These are phyloP conservation scores for Eustoma russellianum DNA, from an alignment of 257 asterid genomes.

Conservation along the genomic window DNA sequence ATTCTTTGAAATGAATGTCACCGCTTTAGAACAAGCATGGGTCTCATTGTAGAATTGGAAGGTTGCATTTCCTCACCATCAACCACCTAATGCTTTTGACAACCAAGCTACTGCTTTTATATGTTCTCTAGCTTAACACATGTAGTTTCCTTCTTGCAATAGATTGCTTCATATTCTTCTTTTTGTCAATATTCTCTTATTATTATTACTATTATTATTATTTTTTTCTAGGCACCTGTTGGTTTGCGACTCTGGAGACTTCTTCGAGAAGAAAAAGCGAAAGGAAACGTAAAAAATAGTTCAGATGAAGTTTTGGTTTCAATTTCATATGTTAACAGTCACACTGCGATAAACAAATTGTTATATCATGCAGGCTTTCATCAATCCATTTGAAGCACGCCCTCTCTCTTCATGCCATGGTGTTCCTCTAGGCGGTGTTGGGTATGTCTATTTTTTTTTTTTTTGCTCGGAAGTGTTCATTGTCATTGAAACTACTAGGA, in stretches of 20 bases:
- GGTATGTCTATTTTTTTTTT: constrained; percentile 42
- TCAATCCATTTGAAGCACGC: constrained; percentile 85
- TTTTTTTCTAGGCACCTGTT: constrained; percentile 64
- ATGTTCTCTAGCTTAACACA: background rate
- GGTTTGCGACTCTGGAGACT: constrained; percentile 78
- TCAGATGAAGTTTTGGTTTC: background rate
- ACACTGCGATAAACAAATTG: constrained; percentile 6
- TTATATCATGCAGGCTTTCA: constrained; percentile 51
- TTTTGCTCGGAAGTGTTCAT: background rate
- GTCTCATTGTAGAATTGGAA: background rate
- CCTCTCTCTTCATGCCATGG: constrained; percentile 74
- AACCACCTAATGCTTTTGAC: background rate
- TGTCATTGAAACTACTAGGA: background rate
- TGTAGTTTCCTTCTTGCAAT: background rate
- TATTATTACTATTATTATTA: constrained; percentile 16
- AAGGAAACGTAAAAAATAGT: constrained; percentile 23
- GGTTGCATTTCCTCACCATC: background rate
- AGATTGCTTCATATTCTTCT: constrained; percentile 2
- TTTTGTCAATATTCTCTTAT: constrained; percentile 5
- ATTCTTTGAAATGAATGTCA: too few species aligned
- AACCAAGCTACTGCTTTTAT: background rate
- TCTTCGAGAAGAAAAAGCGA: constrained; percentile 43
- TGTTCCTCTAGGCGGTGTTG: constrained; percentile 94
- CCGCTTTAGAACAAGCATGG: background rate
- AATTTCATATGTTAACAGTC: constrained; percentile 4